Base-by-base conservation (phyloP, 2,329 filamentous ascomycete species). In the Ascochyta fabae region DNA sequence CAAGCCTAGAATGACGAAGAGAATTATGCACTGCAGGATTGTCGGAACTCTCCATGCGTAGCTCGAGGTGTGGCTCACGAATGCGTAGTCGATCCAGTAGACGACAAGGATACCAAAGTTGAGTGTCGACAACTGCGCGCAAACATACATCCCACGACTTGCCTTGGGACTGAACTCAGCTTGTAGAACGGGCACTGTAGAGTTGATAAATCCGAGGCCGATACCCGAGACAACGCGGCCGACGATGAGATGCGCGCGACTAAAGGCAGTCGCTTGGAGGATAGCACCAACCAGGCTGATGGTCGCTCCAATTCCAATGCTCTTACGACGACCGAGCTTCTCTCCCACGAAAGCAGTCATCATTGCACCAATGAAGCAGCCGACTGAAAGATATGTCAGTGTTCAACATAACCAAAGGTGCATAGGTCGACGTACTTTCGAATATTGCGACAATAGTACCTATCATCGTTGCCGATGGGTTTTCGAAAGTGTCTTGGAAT, bases 341-440 rank as follows among this genome's bases (percentile, higher is more conserved):
- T 88, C 85, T 34, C 85, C 86, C 12, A 83, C 63, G 52, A 75
- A 73, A 12, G 66, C 60, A n/a, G 58, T 63, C 2, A 70, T 50
- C 34, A 78, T 68, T 6, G 76, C 75, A 15, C 74, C 74, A 31
- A 73, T 40, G 48, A 79, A 76, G 56, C 75, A 78, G 12, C 81
- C 80, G 26, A 78, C 59, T 62, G 24, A 6, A 23, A 3, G 2
- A n/a, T 6, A 4, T 12, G 38, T 61, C 22, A 62, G 23, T 27
- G 33, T 6, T 6, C 12, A 24, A 12, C 3, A 2, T 8, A 9
- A 22, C 3, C 16, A 22, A 23, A 10, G 29, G 4, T 31, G 16
- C 23, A 19, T 8, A 10, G 0, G 2, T 6, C 10, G 1, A 54
- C 59, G 39, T 27, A 64, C 61, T 65, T 29, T 65, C 61, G 26